Evolutionary conservation across 1,284 basidiomycete genomes (phyloP), one percentile per base, ranked within the genome.

Genomic region (Thecaphora thlaspeos): DNA sequence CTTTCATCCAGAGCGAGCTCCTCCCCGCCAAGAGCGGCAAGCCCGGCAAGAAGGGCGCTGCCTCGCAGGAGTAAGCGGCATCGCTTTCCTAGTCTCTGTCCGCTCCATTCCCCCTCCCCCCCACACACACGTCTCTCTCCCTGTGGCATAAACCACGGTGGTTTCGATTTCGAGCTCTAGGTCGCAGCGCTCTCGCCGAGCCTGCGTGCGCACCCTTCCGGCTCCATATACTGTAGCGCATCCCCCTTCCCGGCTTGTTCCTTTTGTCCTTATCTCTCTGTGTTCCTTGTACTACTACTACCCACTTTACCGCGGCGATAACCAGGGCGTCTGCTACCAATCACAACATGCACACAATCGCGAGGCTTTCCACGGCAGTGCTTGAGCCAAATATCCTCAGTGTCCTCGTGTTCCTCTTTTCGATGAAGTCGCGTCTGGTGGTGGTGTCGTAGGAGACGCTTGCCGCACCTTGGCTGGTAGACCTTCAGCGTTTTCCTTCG

Each of bases 1-100:
- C 92, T 18, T 93, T 95, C 82, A 96, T 96, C 77, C 91, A 96
- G 72, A 81, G 83, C 70, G 84, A 87, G 80, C 84, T 88, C 60
- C 82, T 88, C 51, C 86, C 86, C 52, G 82, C 83, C 79, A 87
- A 87, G 83, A 82, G 84, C 42, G 82, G 77, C 79, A 84, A 84
- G 80, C 71, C 71, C 46, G 57, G 57, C 61, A 78, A 78, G 73
- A 78, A 78, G 71, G 76, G 64, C 52, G 61, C 60, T 57, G 73
- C 69, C 57, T 76, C 73, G 42, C 77, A 79, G 70, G 77, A 79
- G 46, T 34, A 34, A 14, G 32, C 9, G 9, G 32, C 11, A 34
- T 34, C 11, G 9, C 32, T 34, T 34, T 15, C 32, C 32, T 15
- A 8, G 7, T 11, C 15, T 34, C 32, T 34, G 11, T 34, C 32